These are phyloP conservation scores for Boletellus ananas DNA, from an alignment of 768 basidiomycete species.

Conservation along the genomic window DNA sequence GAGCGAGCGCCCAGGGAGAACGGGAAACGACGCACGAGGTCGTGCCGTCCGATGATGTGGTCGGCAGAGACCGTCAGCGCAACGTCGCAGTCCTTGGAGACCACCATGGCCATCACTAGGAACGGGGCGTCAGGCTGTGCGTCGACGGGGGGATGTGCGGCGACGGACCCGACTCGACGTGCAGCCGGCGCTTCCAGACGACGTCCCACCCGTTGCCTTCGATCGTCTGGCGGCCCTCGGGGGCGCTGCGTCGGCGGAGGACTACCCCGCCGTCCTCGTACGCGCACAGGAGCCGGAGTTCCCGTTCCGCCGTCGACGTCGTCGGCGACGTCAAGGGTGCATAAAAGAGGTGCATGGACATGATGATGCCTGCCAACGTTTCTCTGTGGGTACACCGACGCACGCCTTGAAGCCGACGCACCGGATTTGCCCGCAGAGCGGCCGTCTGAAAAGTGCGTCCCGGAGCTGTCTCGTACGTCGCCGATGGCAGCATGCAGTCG, in stretches of 20 bases:
- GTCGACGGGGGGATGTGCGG: not conserved
- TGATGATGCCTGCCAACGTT: conserved; percentile 68
- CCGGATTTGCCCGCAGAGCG: conserved; percentile 57
- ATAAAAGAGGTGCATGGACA: conserved; percentile 74
- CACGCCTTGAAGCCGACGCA: conserved; percentile 18
- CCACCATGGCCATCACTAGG: conserved; percentile 83
- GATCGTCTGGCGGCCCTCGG: conserved; percentile 41
- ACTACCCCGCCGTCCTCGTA: conserved; percentile 91
- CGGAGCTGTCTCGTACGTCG: conserved; percentile 38
- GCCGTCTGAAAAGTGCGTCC: conserved; percentile 35
- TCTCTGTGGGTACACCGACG: not conserved
- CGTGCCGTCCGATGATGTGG: conserved; percentile 66
- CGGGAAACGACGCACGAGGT: conserved; percentile 39
- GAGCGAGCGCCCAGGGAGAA: too few species aligned
- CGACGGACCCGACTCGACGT: conserved; percentile 67
- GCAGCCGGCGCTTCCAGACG: conserved; percentile 62
- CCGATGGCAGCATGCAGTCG: conserved; percentile 87
- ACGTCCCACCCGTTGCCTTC: conserved; percentile 73
- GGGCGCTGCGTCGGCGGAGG: conserved; percentile 48
- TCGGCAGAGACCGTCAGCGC: conserved; percentile 86
- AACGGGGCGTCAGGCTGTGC: not conserved
- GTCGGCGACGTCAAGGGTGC: conserved; percentile 30
- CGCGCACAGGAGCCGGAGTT: conserved; percentile 63
- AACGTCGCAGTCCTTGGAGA: conserved; percentile 52
- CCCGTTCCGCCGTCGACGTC: conserved; percentile 27